A percentile compares a stretch with the other conserved stretches of the same genome.
These are phyloP conservation scores for Geotrichum siamense DNA, from an alignment of 1,139 yeast genomes.

Conservation along the genomic window DNA sequence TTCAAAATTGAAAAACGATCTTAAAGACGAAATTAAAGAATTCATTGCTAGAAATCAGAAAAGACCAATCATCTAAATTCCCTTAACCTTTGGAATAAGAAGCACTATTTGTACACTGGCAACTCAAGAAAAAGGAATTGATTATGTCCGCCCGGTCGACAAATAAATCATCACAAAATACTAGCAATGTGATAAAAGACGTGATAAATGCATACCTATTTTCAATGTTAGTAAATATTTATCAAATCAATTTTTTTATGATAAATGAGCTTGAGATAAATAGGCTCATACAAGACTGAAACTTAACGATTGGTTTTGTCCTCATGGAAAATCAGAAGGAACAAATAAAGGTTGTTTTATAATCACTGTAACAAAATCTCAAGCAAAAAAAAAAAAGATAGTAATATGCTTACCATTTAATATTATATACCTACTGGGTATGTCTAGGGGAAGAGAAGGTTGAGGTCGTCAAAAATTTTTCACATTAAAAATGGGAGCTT, in stretches of 20 bases:
- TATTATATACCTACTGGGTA: no score
- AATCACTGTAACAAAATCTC: conserved; percentile 11
- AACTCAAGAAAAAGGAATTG: conserved; percentile 6
- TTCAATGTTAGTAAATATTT: neutral
- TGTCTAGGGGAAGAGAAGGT: no score
- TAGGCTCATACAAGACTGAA: conserved; percentile 20
- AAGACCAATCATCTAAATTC: conserved; percentile 7
- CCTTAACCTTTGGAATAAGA: conserved; percentile 7
- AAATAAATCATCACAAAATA: conserved; percentile 16
- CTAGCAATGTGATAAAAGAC: neutral
- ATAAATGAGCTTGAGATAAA: neutral
- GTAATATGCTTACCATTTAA: no score
- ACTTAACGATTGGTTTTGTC: conserved; percentile 18
- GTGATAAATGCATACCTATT: conserved; percentile 7
- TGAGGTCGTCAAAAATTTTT: no score
- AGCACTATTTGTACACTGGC: conserved; percentile 7
- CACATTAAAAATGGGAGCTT: no score
- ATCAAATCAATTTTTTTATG: neutral
- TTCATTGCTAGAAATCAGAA: neutral
- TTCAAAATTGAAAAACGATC: no score
- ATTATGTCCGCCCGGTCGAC: conserved; percentile 22
- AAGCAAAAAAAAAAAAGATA: neutral
- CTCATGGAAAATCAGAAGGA: conserved; percentile 17
- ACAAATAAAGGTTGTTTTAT: conserved; percentile 12
- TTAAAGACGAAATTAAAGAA: no score